These are phyloP conservation scores for Botrytis pseudocinerea DNA, from an alignment of 2,329 filamentous ascomycete genomes.

Conservation along the genomic window DNA sequence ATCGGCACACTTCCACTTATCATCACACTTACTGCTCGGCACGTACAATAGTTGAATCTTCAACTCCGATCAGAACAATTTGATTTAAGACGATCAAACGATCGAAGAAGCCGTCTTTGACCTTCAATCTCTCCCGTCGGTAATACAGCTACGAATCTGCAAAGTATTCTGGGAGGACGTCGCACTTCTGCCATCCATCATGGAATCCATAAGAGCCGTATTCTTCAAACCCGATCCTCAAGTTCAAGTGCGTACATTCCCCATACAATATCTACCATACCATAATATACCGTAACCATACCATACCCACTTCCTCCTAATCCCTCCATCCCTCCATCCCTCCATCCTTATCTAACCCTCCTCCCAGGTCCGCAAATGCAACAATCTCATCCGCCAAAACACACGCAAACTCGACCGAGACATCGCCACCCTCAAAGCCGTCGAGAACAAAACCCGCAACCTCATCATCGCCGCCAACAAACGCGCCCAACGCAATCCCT, in stretches of 20 bases:
- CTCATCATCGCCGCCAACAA: slow-evolving; percentile 81
- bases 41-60: not conserved
- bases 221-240: slow-evolving; percentile 93
- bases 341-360: slow-evolving; percentile 2
- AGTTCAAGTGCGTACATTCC: slow-evolving; percentile 67
- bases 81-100: not conserved
- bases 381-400: slow-evolving; percentile 83
- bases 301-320: not conserved
- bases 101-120: not conserved
- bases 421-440: slow-evolving; percentile 73
- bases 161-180: too few species aligned
- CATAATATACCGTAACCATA: not conserved
- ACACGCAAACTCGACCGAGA: slow-evolving; percentile 94
- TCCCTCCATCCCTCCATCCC: not conserved
- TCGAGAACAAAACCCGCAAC: slow-evolving; percentile 81
- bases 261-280: not conserved
- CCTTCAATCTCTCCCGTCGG: not conserved
- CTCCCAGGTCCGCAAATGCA: slow-evolving; percentile 87
- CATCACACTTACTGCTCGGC: not conserved
- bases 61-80: not conserved
- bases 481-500: slow-evolving; percentile 77
- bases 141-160: not conserved
- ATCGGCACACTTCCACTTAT: not conserved
- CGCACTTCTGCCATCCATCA: slow-evolving; percentile 43
- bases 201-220: slow-evolving; percentile 85